Conservation (phyloP, 306 rosid genomes). For the Dalbergia oliveri region DNA sequence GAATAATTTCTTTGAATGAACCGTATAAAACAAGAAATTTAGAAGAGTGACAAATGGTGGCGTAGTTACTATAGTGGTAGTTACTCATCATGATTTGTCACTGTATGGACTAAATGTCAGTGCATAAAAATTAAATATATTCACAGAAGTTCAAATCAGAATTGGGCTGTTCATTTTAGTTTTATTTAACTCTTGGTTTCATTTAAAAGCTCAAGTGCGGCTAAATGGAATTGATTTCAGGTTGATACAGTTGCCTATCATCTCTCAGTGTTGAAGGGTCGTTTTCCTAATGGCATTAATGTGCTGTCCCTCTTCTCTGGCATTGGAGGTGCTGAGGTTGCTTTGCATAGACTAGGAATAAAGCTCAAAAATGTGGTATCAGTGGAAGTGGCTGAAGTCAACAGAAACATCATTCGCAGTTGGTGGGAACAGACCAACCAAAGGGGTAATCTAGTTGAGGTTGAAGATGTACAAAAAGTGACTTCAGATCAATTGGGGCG, state of each 20-base stretch:
- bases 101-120: too few relatives aligned
- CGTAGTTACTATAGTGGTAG: too few relatives aligned
- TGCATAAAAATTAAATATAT: too few relatives aligned
- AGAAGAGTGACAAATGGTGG: too few relatives aligned
- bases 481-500: constrained; percentile 51
- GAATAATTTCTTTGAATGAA: too few relatives aligned
- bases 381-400: constrained; percentile 67
- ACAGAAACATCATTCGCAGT: constrained; percentile 65
- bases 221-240: constrained; percentile 52
- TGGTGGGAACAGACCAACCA: constrained; percentile 94
- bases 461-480: constrained; percentile 63
- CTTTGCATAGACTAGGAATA: constrained; percentile 76
- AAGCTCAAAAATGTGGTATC: constrained; percentile 73
- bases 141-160: neutral
- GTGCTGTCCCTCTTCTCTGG: constrained; percentile 85
- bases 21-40: too few relatives aligned
- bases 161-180: neutral
- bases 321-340: constrained; percentile 86
- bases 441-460: constrained; percentile 65
- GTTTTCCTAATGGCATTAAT: constrained; percentile 72
- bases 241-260: constrained; percentile 85
- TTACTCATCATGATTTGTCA: too few relatives aligned
- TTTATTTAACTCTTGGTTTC: constrained; percentile 13
- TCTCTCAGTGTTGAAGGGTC: constrained; percentile 70
- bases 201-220: neutral